Percentiles rank a stretch among this genome's conserved stretches.
phyloP scores from a whole-genome alignment of 768 basidiomycete genomes.

The Albatrellus ellisii region DNA sequence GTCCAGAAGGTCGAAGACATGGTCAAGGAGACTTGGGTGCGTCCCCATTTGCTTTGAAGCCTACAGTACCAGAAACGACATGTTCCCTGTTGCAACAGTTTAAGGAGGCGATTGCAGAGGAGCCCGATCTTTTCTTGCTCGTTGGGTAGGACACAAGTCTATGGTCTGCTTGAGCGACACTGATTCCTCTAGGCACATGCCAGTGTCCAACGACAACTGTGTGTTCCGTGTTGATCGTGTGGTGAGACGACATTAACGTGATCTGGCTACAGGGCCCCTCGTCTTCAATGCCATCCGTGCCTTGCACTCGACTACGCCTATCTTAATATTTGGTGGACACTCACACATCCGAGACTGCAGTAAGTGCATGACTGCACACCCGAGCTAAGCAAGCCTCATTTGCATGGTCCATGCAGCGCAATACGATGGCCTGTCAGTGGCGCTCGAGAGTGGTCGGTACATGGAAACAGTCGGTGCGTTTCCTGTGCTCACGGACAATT shows the following conservation, averaged over 20 bases:
- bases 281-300: conserved; percentile 65
- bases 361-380: background rate
- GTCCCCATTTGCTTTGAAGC: background rate
- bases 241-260: background rate
- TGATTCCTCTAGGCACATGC: conserved; percentile 82
- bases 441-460: conserved; percentile 75
- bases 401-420: conserved; percentile 28
- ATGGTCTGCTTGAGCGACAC: background rate
- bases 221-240: conserved; percentile 10
- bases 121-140: conserved; percentile 74
- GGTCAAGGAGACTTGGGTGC: conserved; percentile 70
- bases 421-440: conserved; percentile 64
- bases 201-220: conserved; percentile 58
- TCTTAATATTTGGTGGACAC: conserved; percentile 77
- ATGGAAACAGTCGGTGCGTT: conserved; percentile 80
- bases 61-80: background rate
- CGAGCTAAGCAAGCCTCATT: background rate
- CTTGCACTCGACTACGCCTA: conserved; percentile 62
- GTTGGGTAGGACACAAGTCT: conserved; percentile 33
- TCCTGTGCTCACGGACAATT: background rate
- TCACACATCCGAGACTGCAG: conserved; percentile 69
- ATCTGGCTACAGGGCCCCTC: conserved; percentile 39
- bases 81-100: conserved; percentile 49
- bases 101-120: conserved; percentile 58
- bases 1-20: conserved; percentile 63